Evolutionary conservation across 768 basidiomycete species (phyloP), one percentile per base, ranked within the genome.

Genomic region (Lactarius trivialis): DNA sequence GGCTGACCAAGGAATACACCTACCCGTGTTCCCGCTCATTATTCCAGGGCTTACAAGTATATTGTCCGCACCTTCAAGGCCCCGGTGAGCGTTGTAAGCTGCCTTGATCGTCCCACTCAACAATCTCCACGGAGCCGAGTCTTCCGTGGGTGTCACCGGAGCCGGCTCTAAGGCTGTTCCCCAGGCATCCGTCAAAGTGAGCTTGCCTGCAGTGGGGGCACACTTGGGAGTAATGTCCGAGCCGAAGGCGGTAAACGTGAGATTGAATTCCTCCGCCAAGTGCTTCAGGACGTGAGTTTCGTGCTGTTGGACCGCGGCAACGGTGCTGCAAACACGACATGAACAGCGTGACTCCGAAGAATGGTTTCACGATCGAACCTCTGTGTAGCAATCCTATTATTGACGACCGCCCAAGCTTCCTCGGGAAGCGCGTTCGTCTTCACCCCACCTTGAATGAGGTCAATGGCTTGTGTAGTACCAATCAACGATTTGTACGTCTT

Each of bases 381-480:
- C 58, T 76, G 70, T 11, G 72, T 72, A 37, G 70, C 73, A 58
- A 78, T 67, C 9, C 73, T 70, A 55, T 76, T 68, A 56, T 77
- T 75, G 41, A 69, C 68, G 24, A 78, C 58, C 7, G 75, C 75
- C 61, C 68, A 74, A 17, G 68, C 75, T 34, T 69, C 70, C 63
- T 82, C 81, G 0, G 79, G 78, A 12, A 82, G 71, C 1, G 79
- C 78, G 60, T 82, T 80, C 48, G 74, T 70, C 71, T 82, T 82
- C 0, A 74, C 73, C 14, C 73, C 76, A 15, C 77, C 77, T 24
- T 71, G 65, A 49, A 81, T 71, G 9, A 82, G 66, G 60, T 81
- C 79, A 66, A 74, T 72, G 2, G 77, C 66, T 28, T 65, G 66
- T 15, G 64, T 67, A 6, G 66, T 61, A 32, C 66, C 77, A 63